Evolutionary conservation across 108 stramenopile genomes (phyloP), one percentile per base, ranked within the genome.

Genomic region (Pseudonitzschia delicatissima): DNA sequence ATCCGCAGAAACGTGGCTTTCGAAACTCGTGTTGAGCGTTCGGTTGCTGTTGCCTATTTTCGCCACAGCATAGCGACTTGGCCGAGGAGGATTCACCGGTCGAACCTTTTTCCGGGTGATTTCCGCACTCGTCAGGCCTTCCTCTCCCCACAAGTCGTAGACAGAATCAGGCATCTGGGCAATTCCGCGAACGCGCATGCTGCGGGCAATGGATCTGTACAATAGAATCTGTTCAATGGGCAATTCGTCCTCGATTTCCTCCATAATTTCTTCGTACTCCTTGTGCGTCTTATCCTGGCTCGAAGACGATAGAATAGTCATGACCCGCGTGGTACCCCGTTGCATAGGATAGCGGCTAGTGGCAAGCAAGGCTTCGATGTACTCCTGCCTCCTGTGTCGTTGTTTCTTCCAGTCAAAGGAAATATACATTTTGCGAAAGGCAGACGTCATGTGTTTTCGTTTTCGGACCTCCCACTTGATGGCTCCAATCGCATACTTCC

Each of bases 171-270:
- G 75, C 74, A 79, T 77, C 13, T 61, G 35, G 0, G 37, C 62
- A 17, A 60, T 58, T 13, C 82, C 82, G 28, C 64, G 66, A 2
- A 79, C 82, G 31, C 68, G 64, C n/a, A 79, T 50, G 7, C 64
- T 52, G 2, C 82, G 76, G 2, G 82, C 82, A 55, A 83, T 76
- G 6, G 75, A 52, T 59, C 80, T 72, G 69, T 85, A 83, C 48
- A 91, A 65, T 9, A 91, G 65, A 65, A 91, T 83, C 64, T 88
- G 79, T 71, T 91, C 87, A 26, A 91, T 64, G 5, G 72, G 55
- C 29, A 91, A 69, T n/a, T 80, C 68, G 49, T 81, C 87, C 78
- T 91, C 90, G 20, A 91, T 71, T 29, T 49, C 18, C 35, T 73
- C 23, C 3, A 81, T 29, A n/a, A 68, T 52, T 33, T 76, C 77